Evolutionary conservation across 441 rosid genomes (phyloP).

Genomic region (Geranium incanum): DNA sequence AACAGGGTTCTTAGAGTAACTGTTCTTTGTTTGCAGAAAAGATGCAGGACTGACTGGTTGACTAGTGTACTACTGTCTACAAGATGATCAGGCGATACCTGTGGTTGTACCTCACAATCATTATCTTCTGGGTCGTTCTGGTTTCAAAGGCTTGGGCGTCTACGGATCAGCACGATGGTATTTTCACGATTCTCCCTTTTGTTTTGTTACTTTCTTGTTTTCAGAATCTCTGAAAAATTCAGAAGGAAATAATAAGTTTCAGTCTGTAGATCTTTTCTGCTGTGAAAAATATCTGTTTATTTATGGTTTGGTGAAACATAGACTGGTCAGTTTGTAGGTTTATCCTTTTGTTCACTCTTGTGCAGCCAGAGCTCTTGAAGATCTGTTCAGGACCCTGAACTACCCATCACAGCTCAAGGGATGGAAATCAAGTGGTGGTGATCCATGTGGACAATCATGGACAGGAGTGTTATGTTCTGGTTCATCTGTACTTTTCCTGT

Average conservation of each 20-base stretch:
- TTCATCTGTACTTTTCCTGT: constrained; percentile 35
- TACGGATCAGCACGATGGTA: constrained; percentile 73
- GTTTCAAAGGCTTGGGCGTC: constrained; percentile 35
- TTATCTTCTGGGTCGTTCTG: constrained; percentile 33
- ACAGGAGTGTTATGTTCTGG: constrained; percentile 9
- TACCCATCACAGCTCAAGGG: constrained; percentile 13
- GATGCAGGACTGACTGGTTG: not conserved
- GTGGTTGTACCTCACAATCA: constrained; percentile 19
- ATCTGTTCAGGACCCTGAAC: constrained; percentile 8
- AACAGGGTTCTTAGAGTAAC: constrained; percentile 13
- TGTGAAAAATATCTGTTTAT: not conserved
- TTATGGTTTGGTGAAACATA: not conserved
- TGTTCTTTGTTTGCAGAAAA: constrained; percentile 20
- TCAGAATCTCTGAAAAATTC: not conserved
- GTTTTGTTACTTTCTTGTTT: not conserved
- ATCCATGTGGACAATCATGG: constrained; percentile 12
- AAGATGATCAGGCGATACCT: constrained; percentile 30
- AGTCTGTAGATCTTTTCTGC: not conserved
- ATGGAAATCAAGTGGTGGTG: constrained; percentile 9
- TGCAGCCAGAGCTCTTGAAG: constrained; percentile 14
- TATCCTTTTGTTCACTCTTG: not conserved
- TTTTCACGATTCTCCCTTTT: constrained; percentile 3
- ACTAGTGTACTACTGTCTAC: constrained; percentile 10
- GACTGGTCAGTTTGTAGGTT: not conserved
- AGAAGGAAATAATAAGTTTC: not conserved